Percentiles rank a stretch among this genome's conserved stretches.
Evolutionary conservation across 192 early-diverging fungal genomes (phyloP).

Genomic region (Backusella tarrabulga): DNA sequence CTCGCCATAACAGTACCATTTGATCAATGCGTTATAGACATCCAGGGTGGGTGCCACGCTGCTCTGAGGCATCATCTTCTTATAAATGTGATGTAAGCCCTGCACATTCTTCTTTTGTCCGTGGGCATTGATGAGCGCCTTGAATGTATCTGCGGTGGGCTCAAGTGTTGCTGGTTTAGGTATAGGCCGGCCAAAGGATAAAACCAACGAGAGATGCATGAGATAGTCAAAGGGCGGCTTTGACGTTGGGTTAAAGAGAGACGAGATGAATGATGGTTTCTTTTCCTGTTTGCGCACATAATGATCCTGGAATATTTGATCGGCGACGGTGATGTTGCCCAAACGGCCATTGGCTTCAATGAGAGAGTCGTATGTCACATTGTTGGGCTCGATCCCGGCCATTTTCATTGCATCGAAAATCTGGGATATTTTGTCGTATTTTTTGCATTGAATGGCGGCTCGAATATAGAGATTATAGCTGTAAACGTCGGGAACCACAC

Average conservation of each 20-base stretch:
- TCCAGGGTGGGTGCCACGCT: constrained; percentile 11
- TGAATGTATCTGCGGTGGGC: constrained; percentile 25
- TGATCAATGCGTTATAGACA: constrained; percentile 29
- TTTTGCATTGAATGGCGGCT: constrained; percentile 28
- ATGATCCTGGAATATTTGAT: constrained; percentile 19
- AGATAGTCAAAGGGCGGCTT: neutral
- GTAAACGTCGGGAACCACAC: constrained; percentile 19
- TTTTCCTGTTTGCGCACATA: constrained; percentile 2
- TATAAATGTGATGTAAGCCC: constrained; percentile 27
- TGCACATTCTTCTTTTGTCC: constrained; percentile 24
- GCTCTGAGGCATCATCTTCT: constrained; percentile 31
- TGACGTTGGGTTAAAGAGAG: neutral
- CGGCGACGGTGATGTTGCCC: constrained; percentile 24
- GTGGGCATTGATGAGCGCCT: constrained; percentile 35
- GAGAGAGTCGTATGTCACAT: constrained; percentile 31
- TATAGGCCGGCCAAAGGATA: neutral
- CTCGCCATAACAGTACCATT: constrained; percentile 30
- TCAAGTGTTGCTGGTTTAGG: neutral
- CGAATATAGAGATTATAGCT: constrained; percentile 36
- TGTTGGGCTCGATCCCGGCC: constrained; percentile 22
- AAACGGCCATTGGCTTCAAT: constrained; percentile 34
- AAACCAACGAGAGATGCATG: neutral
- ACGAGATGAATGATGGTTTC: neutral
- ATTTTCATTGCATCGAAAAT: constrained; percentile 16
- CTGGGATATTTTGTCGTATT: constrained; percentile 11